Percentiles rank a stretch among this genome's conserved stretches.
These are phyloP conservation scores for Xanthoparmelia taractica DNA, from an alignment of 495 filamentous ascomycete genomes.

Conservation along the genomic window DNA sequence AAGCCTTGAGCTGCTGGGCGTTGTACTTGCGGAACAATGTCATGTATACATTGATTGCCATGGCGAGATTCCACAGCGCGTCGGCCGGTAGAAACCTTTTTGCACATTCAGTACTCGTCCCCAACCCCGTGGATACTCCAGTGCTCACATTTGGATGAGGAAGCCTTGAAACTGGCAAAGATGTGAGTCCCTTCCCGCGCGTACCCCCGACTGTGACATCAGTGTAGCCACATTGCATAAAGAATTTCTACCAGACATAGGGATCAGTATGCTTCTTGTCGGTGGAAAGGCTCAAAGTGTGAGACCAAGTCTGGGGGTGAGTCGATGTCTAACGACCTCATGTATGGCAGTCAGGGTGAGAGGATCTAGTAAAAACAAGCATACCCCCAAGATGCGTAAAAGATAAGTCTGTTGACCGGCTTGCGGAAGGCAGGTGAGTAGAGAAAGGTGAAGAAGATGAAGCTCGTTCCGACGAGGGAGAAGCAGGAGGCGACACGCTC, in stretches of 20 bases:
- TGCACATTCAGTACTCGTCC: not conserved
- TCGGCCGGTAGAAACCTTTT: slow-evolving; percentile 70
- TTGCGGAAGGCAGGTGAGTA: slow-evolving; percentile 58
- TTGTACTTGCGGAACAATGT: slow-evolving; percentile 76
- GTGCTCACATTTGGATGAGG: slow-evolving; percentile 61
- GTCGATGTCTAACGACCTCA: not conserved
- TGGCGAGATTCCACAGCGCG: slow-evolving; percentile 71
- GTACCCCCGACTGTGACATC: slow-evolving; percentile 53
- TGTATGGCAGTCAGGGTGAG: not conserved
- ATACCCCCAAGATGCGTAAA: slow-evolving; percentile 69
- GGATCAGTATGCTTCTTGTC: not conserved
- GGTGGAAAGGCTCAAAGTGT: not conserved
- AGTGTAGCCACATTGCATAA: slow-evolving; percentile 71
- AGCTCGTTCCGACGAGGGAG: slow-evolving; percentile 62
- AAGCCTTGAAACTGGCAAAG: slow-evolving; percentile 73
- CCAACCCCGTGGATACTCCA: not conserved
- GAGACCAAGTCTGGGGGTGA: not conserved
- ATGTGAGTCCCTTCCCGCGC: slow-evolving; percentile 35
- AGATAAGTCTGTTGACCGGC: slow-evolving; percentile 78
- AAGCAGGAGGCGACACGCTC: slow-evolving; percentile 64
- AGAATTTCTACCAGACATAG: slow-evolving; percentile 36
- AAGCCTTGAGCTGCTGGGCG: slow-evolving; percentile 54
- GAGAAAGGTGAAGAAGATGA: slow-evolving; percentile 67
- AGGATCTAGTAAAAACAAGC: not conserved
- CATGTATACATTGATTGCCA: slow-evolving; percentile 82